Conservation (phyloP, 139 green algal species). For the Chlorella sp. region DNA sequence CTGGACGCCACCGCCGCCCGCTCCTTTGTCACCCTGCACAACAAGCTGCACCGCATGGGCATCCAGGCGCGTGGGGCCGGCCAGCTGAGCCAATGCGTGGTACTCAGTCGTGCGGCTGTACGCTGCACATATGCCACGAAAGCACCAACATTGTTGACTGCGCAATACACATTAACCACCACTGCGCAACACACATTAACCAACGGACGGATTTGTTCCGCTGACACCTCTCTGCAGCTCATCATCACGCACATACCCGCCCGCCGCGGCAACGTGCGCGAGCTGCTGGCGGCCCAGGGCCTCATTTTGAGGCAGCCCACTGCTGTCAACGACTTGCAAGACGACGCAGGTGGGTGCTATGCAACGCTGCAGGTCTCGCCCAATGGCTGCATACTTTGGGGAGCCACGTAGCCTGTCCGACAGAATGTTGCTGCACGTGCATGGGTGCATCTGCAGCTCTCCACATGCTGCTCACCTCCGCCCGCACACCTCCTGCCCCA, state of each 20-base stretch:
- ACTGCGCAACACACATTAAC: background rate
- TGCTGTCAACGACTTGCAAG: background rate
- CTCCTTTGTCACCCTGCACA: slow-evolving; percentile 71
- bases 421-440: background rate
- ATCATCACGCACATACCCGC: slow-evolving; percentile 57
- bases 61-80: slow-evolving; percentile 29
- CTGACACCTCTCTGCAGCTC: slow-evolving; percentile 37
- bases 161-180: background rate
- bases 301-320: slow-evolving; percentile 42
- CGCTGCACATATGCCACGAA: no score
- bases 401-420: no score
- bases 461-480: no score
- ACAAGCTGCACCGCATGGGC: slow-evolving; percentile 42
- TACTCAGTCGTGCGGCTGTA: no score
- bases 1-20: slow-evolving; percentile 79
- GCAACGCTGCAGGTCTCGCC: background rate
- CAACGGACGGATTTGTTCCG: background rate
- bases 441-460: background rate
- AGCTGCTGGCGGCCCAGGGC: slow-evolving; percentile 62
- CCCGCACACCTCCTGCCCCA: no score
- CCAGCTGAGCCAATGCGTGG: background rate
- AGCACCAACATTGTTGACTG: no score
- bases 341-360: background rate
- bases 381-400: no score
- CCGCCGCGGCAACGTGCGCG: slow-evolving; percentile 14